A percentile compares a stretch with the other conserved stretches of the same genome.
phyloP scores from a whole-genome alignment of 1,139 yeast species.

The Geotrichum cucujoidarum region DNA sequence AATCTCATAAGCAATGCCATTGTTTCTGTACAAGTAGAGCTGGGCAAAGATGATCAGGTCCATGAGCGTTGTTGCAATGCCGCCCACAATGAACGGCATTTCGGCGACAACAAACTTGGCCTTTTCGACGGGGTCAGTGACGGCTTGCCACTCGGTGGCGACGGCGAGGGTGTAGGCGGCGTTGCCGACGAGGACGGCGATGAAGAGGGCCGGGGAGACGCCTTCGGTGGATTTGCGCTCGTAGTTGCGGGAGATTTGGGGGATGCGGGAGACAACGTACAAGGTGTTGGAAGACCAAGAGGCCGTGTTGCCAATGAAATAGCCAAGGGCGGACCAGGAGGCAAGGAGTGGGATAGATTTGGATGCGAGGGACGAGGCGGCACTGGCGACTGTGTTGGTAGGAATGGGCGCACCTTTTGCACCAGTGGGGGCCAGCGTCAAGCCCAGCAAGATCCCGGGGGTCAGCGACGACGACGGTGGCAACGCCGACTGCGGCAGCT shows the following conservation, averaged over 20 bases:
- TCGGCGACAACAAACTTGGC: constrained; percentile 56
- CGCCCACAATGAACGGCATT: constrained; percentile 75
- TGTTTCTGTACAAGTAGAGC: constrained; percentile 35
- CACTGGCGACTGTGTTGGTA: not conserved
- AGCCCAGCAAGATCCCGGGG: constrained; percentile 19
- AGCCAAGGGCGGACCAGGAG: constrained; percentile 13
- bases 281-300: constrained; percentile 79
- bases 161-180: constrained; percentile 69
- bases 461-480: constrained; percentile 11
- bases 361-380: not conserved
- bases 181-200: constrained; percentile 72
- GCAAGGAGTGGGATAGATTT: not conserved
- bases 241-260: constrained; percentile 72
- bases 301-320: constrained; percentile 48
- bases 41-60: constrained; percentile 73
- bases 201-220: constrained; percentile 67
- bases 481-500: not conserved
- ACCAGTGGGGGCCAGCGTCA: constrained; percentile 13
- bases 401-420: constrained; percentile 16
- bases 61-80: constrained; percentile 71
- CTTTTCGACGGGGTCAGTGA: constrained; percentile 55
- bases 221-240: constrained; percentile 77
- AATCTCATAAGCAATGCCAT: not conserved
- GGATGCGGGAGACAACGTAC: constrained; percentile 71
- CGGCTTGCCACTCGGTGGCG: constrained; percentile 42